phyloP scores from a whole-genome alignment of 495 filamentous ascomycete species.

The Saxophila tyrrhenica region DNA sequence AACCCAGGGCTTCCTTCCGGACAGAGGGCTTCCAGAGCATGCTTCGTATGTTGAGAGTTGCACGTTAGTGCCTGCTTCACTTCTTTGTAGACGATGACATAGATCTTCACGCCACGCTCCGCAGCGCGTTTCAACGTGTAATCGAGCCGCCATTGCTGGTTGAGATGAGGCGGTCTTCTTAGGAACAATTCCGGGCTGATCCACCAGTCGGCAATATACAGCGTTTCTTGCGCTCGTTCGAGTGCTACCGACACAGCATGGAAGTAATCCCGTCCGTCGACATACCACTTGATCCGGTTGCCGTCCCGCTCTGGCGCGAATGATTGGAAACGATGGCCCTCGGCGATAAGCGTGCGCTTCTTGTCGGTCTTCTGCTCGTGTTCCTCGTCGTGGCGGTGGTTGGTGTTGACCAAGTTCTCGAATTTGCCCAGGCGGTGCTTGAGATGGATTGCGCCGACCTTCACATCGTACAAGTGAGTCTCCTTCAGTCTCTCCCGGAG shows the following conservation, averaged over 20 bases:
- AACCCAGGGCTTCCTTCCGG: slow-evolving; percentile 66
- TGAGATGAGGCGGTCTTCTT: slow-evolving; percentile 63
- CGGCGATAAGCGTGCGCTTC: slow-evolving; percentile 59
- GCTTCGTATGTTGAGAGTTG: slow-evolving; percentile 87
- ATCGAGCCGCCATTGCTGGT: slow-evolving; percentile 85
- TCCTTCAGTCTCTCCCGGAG: slow-evolving; percentile 32
- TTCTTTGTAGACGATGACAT: slow-evolving; percentile 88
- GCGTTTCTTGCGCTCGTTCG: slow-evolving; percentile 77
- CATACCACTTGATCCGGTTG: slow-evolving; percentile 93
- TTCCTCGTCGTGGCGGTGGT: slow-evolving; percentile 90
- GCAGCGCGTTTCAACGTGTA: slow-evolving; percentile 75
- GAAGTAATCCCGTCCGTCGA: slow-evolving; percentile 85
- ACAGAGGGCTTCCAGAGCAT: slow-evolving; percentile 68
- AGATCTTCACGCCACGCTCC: slow-evolving; percentile 90
- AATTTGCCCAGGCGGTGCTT: slow-evolving; percentile 60
- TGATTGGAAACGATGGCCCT: slow-evolving; percentile 71
- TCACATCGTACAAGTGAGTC: slow-evolving; percentile 81
- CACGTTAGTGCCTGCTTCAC: slow-evolving; percentile 73
- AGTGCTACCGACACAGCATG: slow-evolving; percentile 83
- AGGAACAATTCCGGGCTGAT: slow-evolving; percentile 87
- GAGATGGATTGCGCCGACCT: slow-evolving; percentile 72
- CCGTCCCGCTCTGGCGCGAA: slow-evolving; percentile 77
- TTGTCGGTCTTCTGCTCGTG: slow-evolving; percentile 77
- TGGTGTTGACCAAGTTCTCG: slow-evolving; percentile 65
- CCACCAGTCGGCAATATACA: slow-evolving; percentile 98